These are phyloP conservation scores for Lachancea meyersii DNA, from an alignment of 805 yeast species.

Conservation along the genomic window DNA sequence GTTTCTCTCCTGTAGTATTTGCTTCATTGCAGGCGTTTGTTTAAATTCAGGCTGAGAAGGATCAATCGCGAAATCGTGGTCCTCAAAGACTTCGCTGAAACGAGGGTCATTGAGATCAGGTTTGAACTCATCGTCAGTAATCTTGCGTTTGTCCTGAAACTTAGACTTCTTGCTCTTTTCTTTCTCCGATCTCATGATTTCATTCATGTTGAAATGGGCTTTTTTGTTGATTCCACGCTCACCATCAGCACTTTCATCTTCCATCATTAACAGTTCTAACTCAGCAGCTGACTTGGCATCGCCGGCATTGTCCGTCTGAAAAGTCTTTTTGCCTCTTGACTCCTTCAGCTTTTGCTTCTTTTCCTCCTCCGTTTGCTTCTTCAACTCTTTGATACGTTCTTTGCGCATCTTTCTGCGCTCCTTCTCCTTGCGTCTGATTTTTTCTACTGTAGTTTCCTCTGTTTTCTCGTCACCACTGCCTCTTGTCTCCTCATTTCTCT, in stretches of 20 bases:
- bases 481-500: slow-evolving; percentile 30
- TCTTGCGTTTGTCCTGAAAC: slow-evolving; percentile 42
- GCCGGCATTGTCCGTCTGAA: slow-evolving; percentile 23
- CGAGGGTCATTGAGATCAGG: slow-evolving; percentile 79
- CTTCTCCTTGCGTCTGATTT: slow-evolving; percentile 79
- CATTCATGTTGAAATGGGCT: slow-evolving; percentile 76
- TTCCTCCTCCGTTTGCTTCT: slow-evolving; percentile 47
- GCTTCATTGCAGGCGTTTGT: slow-evolving; percentile 80
- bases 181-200: slow-evolving; percentile 68
- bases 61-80: slow-evolving; percentile 89
- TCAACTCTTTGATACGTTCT: slow-evolving; percentile 62
- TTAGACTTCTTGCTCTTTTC: slow-evolving; percentile 45
- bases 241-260: slow-evolving; percentile 40
- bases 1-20: slow-evolving; percentile 68
- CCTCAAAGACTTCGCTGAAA: slow-evolving; percentile 75
- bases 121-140: slow-evolving; percentile 50
- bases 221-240: slow-evolving; percentile 33
- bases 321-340: slow-evolving; percentile 22
- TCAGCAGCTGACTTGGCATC: slow-evolving; percentile 50
- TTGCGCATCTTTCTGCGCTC: slow-evolving; percentile 84
- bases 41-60: slow-evolving; percentile 88
- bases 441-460: slow-evolving; percentile 72
- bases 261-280: slow-evolving; percentile 67
- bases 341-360: slow-evolving; percentile 39
- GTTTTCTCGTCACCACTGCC: slow-evolving; percentile 33